Percentiles rank a stretch among this genome's conserved stretches.
These are phyloP conservation scores for Paxillus involutus DNA, from an alignment of 768 basidiomycete genomes.

Conservation along the genomic window DNA sequence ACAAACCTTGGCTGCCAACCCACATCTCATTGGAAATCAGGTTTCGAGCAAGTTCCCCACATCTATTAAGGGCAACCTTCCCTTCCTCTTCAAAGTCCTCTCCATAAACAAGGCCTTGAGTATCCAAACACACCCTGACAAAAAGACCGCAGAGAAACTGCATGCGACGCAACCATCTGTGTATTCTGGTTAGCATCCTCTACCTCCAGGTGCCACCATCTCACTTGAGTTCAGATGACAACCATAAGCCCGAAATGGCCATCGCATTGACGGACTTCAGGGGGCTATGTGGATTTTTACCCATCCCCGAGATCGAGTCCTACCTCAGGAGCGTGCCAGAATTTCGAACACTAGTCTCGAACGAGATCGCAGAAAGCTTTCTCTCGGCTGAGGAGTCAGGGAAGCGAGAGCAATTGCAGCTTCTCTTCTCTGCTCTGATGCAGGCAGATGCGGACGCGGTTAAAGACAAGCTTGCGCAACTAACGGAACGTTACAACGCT, in stretches of 20 bases:
- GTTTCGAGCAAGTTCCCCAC: conserved; percentile 58
- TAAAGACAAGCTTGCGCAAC: conserved; percentile 49
- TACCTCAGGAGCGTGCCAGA: conserved; percentile 75
- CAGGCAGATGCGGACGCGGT: conserved; percentile 58
- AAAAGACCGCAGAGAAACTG: conserved; percentile 70
- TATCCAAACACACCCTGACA: conserved; percentile 92
- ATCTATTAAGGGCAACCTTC: conserved; percentile 67
- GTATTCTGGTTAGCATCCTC: conserved; percentile 74
- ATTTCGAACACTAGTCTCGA: conserved; percentile 68
- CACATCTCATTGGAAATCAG: conserved; percentile 63
- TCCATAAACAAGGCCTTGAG: conserved; percentile 88
- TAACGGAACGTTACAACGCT: conserved; percentile 64
- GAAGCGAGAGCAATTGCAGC: conserved; percentile 57
- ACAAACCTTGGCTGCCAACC: conserved; percentile 62
- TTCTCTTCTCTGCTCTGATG: conserved; percentile 85
- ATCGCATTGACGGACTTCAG: conserved; percentile 88
- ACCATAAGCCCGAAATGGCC: conserved; percentile 99
- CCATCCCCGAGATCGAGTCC: conserved; percentile 66
- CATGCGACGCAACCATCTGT: conserved; percentile 71
- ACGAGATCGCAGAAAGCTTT: conserved; percentile 52
- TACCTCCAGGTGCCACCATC: neutral
- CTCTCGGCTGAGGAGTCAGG: conserved; percentile 33
- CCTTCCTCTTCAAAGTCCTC: conserved; percentile 91
- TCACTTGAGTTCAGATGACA: conserved; percentile 61
- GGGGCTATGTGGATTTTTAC: conserved; percentile 92